phyloP scores from a whole-genome alignment of 805 yeast genomes.

The Candida nemodendra region DNA sequence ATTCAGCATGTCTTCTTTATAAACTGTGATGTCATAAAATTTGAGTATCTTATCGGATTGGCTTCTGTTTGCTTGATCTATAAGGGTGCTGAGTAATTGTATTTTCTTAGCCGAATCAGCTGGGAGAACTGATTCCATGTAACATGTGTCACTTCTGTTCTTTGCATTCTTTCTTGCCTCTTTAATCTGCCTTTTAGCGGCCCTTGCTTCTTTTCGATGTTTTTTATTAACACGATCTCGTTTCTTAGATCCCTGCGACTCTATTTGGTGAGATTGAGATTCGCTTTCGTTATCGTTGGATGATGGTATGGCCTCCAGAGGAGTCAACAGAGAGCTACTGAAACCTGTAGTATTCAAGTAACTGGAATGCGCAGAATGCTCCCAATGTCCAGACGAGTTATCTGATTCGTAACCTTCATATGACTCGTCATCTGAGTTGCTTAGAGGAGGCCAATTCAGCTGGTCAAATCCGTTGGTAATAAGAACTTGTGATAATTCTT shows the following conservation, averaged over 20 bases:
- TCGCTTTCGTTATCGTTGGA: neutral
- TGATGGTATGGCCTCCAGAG: neutral
- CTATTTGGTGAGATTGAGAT: neutral
- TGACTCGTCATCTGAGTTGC: constrained; percentile 6
- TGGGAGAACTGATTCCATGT: constrained; percentile 1
- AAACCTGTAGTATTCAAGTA: constrained; percentile 8
- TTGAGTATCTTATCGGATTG: constrained; percentile 39
- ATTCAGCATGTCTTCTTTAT: constrained; percentile 56
- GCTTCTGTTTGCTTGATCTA: constrained; percentile 14
- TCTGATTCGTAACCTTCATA: constrained; percentile 5
- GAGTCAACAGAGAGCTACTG: neutral
- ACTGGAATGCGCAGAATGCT: constrained; percentile 8
- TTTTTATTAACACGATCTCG: too few species aligned
- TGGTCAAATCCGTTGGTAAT: constrained; percentile 43
- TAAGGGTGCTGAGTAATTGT: constrained; percentile 17
- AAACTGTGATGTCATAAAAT: constrained; percentile 56
- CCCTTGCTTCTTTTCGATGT: neutral
- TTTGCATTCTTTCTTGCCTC: constrained; percentile 4
- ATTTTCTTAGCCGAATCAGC: constrained; percentile 16
- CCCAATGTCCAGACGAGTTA: constrained; percentile 8
- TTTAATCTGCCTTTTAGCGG: neutral
- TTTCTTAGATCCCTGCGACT: neutral
- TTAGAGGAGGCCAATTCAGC: constrained; percentile 34
- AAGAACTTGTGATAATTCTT: constrained; percentile 3
- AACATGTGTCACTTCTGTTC: neutral